Percentiles rank a stretch among this genome's conserved stretches.
phyloP scores from a whole-genome alignment of 352 stramenopile genomes.

The Elongisporangium prolatum region DNA sequence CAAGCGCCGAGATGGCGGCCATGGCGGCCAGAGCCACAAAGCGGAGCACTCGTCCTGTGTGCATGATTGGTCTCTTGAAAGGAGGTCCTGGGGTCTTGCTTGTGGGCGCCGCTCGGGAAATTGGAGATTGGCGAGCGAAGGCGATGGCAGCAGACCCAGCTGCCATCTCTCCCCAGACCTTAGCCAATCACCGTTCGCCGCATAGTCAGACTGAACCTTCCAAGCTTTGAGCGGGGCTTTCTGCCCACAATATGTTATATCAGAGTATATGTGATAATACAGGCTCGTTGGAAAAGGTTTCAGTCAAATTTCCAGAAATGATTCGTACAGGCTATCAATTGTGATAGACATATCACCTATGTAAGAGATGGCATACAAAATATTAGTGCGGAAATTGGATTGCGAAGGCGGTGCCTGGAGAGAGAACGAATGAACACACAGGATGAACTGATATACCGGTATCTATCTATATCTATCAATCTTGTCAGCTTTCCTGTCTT shows the following conservation, averaged over 20 bases:
- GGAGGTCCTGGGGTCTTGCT: conserved; percentile 4
- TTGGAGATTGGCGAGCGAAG: conserved; percentile 44
- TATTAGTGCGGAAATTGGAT: background rate
- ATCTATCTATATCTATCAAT: background rate
- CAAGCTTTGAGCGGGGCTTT: background rate
- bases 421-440: no score
- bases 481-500: background rate
- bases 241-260: background rate
- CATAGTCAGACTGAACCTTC: background rate
- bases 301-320: background rate
- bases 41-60: conserved; percentile 45
- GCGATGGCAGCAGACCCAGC: conserved; percentile 20
- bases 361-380: background rate
- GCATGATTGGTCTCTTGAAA: conserved; percentile 29
- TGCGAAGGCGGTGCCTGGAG: background rate
- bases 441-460: background rate
- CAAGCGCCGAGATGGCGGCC: conserved; percentile 36
- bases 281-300: background rate
- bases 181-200: conserved; percentile 24
- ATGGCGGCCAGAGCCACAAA: conserved; percentile 39
- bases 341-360: background rate
- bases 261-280: background rate
- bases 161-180: conserved; percentile 6
- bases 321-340: background rate
- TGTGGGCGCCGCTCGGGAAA: conserved; percentile 37